These are phyloP conservation scores for Blastocystis sp. DNA, from an alignment of 352 stramenopile genomes.

Conservation along the genomic window DNA sequence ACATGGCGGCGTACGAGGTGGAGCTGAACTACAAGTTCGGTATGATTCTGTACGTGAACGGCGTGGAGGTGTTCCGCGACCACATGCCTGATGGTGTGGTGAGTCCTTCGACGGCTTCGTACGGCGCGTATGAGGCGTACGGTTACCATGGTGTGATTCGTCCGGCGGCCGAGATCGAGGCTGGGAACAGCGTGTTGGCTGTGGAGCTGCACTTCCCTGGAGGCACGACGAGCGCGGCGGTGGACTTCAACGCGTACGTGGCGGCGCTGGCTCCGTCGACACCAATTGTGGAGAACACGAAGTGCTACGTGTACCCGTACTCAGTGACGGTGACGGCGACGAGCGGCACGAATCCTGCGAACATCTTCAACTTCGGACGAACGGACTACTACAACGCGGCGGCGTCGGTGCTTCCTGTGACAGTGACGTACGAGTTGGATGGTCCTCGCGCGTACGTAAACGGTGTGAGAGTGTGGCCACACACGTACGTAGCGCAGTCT, in stretches of 20 bases:
- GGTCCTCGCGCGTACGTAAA: background rate
- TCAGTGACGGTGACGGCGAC: background rate
- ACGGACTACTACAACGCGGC: background rate
- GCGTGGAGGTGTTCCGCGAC: constrained; percentile 47
- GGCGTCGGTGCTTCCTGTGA: background rate
- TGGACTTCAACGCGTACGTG: constrained; percentile 28
- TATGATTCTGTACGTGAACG: constrained; percentile 57
- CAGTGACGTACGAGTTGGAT: background rate
- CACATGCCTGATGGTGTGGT: constrained; percentile 22
- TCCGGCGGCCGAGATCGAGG: background rate
- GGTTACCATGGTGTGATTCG: constrained; percentile 39
- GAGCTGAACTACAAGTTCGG: constrained; percentile 32
- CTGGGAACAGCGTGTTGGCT: background rate
- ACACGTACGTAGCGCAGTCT: background rate
- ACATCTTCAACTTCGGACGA: constrained; percentile 14
- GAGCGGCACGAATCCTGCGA: constrained; percentile 7
- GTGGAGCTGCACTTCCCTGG: constrained; percentile 44
- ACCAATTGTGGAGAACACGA: background rate
- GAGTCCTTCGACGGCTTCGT: background rate
- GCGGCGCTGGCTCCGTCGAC: background rate
- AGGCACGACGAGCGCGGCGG: too few species aligned
- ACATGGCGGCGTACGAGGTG: constrained; percentile 65
- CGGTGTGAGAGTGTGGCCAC: constrained; percentile 12
- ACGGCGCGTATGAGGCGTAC: background rate
- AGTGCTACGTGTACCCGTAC: constrained; percentile 8